Evolutionary conservation across 148 eudicot species (phyloP).

Genomic region (Cornus suecica): DNA sequence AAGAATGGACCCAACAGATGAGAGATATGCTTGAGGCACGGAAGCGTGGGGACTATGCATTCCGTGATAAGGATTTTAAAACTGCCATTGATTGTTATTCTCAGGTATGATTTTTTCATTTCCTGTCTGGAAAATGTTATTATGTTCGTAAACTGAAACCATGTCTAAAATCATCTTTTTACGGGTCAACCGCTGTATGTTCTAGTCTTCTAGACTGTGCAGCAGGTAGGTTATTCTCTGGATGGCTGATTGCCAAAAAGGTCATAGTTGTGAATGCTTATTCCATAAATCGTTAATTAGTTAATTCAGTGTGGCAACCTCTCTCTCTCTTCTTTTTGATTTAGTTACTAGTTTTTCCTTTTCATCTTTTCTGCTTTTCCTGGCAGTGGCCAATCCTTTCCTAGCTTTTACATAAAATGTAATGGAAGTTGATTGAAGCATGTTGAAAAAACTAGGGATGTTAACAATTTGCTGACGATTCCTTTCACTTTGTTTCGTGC

Average conservation of each 20-base stretch:
- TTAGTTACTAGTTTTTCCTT: too few species aligned
- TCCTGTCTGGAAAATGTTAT: neutral
- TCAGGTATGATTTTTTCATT: constrained; percentile 41
- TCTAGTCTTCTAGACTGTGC: neutral
- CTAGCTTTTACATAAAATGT: neutral
- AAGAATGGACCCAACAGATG: constrained; percentile 97
- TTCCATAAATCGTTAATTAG: too few species aligned
- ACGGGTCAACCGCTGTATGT: neutral
- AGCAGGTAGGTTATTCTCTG: neutral
- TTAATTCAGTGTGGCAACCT: too few species aligned
- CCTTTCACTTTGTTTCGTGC: constrained; percentile 5
- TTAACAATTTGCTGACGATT: neutral
- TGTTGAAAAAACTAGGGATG: neutral
- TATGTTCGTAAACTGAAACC: neutral
- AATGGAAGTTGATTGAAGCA: neutral
- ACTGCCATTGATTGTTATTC: constrained; percentile 77
- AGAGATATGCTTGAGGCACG: constrained; percentile 84
- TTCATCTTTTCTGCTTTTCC: too few species aligned
- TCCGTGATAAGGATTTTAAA: constrained; percentile 77
- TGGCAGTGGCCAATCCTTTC: too few species aligned
- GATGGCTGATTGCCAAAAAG: too few species aligned
- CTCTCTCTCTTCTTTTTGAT: too few species aligned
- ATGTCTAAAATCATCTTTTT: neutral
- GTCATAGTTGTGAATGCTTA: too few species aligned
- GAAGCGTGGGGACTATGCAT: constrained; percentile 80